Evolutionary conservation across 1,139 yeast species (phyloP), one percentile per base, ranked within the genome.

Genomic region (Hyphopichia buzzinii): DNA sequence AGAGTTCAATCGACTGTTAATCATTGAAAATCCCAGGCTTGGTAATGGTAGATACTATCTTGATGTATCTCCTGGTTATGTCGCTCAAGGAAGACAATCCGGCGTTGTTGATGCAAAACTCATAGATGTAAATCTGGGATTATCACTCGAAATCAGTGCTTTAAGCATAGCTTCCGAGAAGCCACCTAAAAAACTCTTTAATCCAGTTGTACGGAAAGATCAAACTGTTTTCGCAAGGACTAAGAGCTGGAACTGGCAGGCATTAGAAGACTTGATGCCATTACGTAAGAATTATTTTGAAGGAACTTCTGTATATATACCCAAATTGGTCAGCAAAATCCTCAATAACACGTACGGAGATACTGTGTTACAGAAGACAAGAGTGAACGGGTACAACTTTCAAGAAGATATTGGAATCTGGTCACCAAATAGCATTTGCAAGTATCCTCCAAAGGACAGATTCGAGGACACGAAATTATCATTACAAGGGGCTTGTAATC

Each of bases 41-140:
- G 90, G 90, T 7, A 76, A 74, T 47, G 80, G 82, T 10, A 70
- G 57, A 27, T 80, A 77, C 48, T 60, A 72, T 23, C 49, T 79
- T 17, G 84, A 79, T 45, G 64, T 79, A 10, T 72, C 74, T 12
- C 81, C 82, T 1, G 52, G 74, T 51, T 52, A 68, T 54, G 46
- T 61, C 42, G 48, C 67, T 47, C 49, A 60, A 37, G 75, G 80
- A 1, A 55, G 61, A 25, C 74, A 80, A 1, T 55, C 61, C 26
- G 78, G 79, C 41, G 65, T 72, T 31, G 79, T 80, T 35, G 86
- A 80, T 55, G 85, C 82, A 1, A 57, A 86, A 38, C 74, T 79
- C 43, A 74, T 80, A 36, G 85, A 80, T 47, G 62, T 74, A 1
- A 59, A 60, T 30, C 64, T 80, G 3, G 86, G 86, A 2, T 57